Percentiles rank a stretch among this genome's conserved stretches.
phyloP scores from a whole-genome alignment of 2,329 filamentous ascomycete genomes.

The Fusarium beomiforme region DNA sequence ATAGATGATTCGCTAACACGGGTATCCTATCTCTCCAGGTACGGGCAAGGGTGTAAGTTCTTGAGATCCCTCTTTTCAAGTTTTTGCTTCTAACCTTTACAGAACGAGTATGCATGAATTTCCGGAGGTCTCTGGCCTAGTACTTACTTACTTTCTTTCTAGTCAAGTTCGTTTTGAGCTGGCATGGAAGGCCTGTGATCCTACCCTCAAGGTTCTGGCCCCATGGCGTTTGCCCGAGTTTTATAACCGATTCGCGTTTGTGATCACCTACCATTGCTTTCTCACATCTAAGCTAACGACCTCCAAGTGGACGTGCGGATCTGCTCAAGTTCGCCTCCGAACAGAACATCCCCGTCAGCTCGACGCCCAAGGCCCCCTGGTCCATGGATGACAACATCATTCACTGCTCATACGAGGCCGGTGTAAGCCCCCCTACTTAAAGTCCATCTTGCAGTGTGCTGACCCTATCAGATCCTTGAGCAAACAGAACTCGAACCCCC shows the following conservation, averaged over 20 bases:
- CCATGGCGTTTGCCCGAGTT: slow-evolving; percentile 78
- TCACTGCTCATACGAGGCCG: slow-evolving; percentile 31
- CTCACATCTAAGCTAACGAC: neutral
- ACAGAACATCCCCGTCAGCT: slow-evolving; percentile 75
- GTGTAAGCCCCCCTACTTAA: neutral
- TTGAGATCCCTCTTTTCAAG: neutral
- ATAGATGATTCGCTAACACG: neutral
- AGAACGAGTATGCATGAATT: slow-evolving; percentile 7
- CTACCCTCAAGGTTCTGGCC: slow-evolving; percentile 73
- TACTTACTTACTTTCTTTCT: neutral
- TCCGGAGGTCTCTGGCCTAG: neutral
- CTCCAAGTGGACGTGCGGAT: slow-evolving; percentile 52
- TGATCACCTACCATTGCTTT: neutral
- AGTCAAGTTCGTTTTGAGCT: slow-evolving; percentile 52
- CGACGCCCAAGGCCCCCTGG: slow-evolving; percentile 78
- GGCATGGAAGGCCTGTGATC: slow-evolving; percentile 61
- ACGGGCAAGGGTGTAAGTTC: slow-evolving; percentile 64
- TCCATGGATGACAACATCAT: slow-evolving; percentile 56
- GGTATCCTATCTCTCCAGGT: slow-evolving; percentile 17
- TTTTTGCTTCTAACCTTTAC: neutral
- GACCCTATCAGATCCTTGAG: slow-evolving; percentile 50
- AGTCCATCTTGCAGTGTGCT: accelerated
- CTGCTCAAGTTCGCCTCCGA: slow-evolving; percentile 76
- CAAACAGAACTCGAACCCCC: slow-evolving; percentile 66
- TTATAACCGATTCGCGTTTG: slow-evolving; percentile 69